Conservation (phyloP, 768 basidiomycete species). For the Sarcomyxa edulis region DNA sequence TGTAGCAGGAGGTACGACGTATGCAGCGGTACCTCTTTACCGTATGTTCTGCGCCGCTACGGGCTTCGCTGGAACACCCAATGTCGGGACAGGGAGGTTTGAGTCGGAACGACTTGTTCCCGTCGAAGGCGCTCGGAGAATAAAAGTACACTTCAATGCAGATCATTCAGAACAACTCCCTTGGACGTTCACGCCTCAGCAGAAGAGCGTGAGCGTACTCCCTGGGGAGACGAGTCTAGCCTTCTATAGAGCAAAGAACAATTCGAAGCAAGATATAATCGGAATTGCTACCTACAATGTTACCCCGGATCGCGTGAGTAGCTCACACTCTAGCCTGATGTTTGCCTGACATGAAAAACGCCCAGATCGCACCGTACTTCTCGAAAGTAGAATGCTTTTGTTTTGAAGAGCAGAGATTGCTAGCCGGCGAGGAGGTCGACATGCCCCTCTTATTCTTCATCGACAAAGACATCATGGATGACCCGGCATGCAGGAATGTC, state of each 20-base stretch:
- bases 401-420: constrained; percentile 95
- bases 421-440: constrained; percentile 95
- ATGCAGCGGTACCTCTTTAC: constrained; percentile 95
- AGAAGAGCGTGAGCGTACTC: constrained; percentile 83
- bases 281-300: constrained; percentile 99
- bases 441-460: constrained; percentile 99
- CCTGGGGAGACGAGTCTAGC: constrained; percentile 96
- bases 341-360: neutral
- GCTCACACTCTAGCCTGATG: neutral
- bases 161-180: constrained; percentile 85
- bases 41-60: constrained; percentile 98
- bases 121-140: constrained; percentile 59
- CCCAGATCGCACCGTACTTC: constrained; percentile 94
- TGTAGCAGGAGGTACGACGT: constrained; percentile 78
- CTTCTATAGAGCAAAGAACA: constrained; percentile 93
- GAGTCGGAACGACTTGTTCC: constrained; percentile 83
- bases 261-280: constrained; percentile 80
- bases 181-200: constrained; percentile 90
- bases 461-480: constrained; percentile 94
- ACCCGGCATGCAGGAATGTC: constrained; percentile 80
- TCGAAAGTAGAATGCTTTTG: constrained; percentile 99
- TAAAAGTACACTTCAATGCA: constrained; percentile 95
- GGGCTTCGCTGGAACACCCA: constrained; percentile 93
- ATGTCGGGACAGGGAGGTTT: constrained; percentile 81
- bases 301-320: constrained; percentile 87